phyloP scores from a whole-genome alignment of 2,329 filamentous ascomycete species.

The Aspergillus aculeatus region DNA sequence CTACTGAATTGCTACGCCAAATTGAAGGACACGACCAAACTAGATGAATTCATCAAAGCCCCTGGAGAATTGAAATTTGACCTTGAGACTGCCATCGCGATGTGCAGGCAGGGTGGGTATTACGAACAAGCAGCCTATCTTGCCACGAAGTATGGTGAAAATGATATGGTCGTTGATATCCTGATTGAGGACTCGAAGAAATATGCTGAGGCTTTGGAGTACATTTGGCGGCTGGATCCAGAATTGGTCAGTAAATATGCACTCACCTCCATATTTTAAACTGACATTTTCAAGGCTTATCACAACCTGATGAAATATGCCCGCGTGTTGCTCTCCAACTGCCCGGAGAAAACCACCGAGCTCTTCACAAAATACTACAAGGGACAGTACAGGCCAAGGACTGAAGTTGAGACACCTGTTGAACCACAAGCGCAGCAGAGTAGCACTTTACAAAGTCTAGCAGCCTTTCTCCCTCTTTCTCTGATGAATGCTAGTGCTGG shows the following conservation, averaged over 20 bases:
- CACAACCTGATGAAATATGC: constrained; percentile 93
- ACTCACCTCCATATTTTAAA: neutral
- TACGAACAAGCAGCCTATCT: constrained; percentile 95
- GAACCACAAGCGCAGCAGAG: constrained; percentile 54
- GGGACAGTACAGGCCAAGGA: constrained; percentile 70
- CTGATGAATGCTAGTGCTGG: constrained; percentile 70
- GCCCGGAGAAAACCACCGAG: constrained; percentile 75
- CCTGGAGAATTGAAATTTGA: constrained; percentile 90
- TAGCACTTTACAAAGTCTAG: constrained; percentile 80
- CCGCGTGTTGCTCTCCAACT: constrained; percentile 83
- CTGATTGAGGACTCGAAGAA: constrained; percentile 92
- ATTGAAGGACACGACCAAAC: constrained; percentile 91
- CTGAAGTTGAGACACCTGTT: constrained; percentile 58
- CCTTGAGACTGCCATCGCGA: constrained; percentile 91
- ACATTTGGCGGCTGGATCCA: constrained; percentile 84
- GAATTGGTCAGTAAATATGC: constrained; percentile 59
- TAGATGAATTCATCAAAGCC: constrained; percentile 95
- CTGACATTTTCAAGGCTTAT: constrained; percentile 64
- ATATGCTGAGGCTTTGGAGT: constrained; percentile 83
- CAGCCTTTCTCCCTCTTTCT: constrained; percentile 77
- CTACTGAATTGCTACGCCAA: constrained; percentile 97
- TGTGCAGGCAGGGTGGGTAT: constrained; percentile 97
- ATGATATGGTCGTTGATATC: constrained; percentile 91
- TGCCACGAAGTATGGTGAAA: constrained; percentile 89
- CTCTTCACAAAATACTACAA: constrained; percentile 96